Base-by-base conservation (phyloP, 2,329 filamentous ascomycete species). In the Phialemonium atrogriseum region DNA sequence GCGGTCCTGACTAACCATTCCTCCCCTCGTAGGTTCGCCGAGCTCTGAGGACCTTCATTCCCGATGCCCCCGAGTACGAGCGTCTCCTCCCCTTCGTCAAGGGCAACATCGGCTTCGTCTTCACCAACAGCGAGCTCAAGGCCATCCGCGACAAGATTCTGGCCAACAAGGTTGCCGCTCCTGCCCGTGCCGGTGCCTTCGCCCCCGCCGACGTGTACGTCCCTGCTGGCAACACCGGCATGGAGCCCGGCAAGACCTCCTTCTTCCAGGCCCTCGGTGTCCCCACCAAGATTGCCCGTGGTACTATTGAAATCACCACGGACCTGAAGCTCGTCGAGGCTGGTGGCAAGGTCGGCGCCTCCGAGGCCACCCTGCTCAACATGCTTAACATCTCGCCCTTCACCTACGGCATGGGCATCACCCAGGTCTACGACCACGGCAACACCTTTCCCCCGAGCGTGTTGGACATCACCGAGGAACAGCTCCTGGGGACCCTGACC, bases 231-330 rank as follows among this genome's bases (percentile, higher is more conserved):
- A 98, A 98, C 84, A 98, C 91, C 58, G 91, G 91, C 73, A 98
- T 98, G 91, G 91, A 98, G 70, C 93, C 91, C 62, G 93, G 93
- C 68, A 98, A 98, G 84, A 98, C 91, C 59, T 96, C 91, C 62
- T 98, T 98, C 87, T 98, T 98, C 88, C 91, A 98, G 82, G 91
- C 91, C 58, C 91, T 98, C 69, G 89, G 89, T 86, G 87, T 98
- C 63, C 91, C 91, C 62, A 98, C 91, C 79, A 98, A 98, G 87
- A 98, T 98, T 72, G 91, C 91, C 63, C 91, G 91, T 94, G 93
- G 91, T 93, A 98, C 91, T 71, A 98, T 98, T 71, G 91, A 98
- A 85, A 98, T 98, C 62, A 95, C 88, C 46, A 74, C 80, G 55
- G 91, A 98, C 62, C 76, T 98, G 55, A 96, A 95, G 84, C 84